Evolutionary conservation across 768 basidiomycete species (phyloP).

Genomic region (Tephrocybe rancida): DNA sequence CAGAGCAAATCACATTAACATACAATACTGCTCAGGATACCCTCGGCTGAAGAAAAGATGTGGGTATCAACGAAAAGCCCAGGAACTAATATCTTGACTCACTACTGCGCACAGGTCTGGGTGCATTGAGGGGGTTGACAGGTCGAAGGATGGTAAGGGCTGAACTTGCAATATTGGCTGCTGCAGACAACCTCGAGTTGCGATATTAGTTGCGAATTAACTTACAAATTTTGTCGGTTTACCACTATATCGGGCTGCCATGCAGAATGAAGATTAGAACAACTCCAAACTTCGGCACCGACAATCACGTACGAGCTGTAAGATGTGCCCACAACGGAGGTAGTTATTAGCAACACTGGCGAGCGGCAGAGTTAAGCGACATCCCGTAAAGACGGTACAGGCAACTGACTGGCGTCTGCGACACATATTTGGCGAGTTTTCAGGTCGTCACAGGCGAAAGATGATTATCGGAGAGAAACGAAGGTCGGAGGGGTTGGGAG

Average conservation of each 20-base stretch:
- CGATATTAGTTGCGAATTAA: too few species aligned
- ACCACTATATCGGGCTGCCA: too few species aligned
- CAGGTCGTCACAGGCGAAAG: too few species aligned
- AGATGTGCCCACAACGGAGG: slow-evolving; percentile 9
- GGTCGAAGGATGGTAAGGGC: slow-evolving; percentile 46
- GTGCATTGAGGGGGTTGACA: slow-evolving; percentile 47
- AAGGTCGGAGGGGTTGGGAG: too few species aligned
- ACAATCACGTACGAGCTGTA: slow-evolving; percentile 8
- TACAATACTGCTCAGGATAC: slow-evolving; percentile 50
- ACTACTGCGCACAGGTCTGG: slow-evolving; percentile 48
- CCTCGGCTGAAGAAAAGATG: slow-evolving; percentile 31
- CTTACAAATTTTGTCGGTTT: too few species aligned
- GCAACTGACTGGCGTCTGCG: slow-evolving; percentile 16
- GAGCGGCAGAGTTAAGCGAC: neutral
- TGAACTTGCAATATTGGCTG: slow-evolving; percentile 49
- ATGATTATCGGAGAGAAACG: too few species aligned
- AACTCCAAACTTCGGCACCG: too few species aligned
- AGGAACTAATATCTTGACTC: slow-evolving; percentile 14
- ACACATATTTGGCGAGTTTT: slow-evolving; percentile 8
- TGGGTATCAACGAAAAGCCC: neutral
- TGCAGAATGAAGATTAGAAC: too few species aligned
- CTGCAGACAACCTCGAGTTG: neutral
- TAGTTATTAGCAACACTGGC: slow-evolving; percentile 13
- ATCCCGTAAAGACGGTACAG: neutral
- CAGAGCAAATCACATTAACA: slow-evolving; percentile 10